phyloP scores from a whole-genome alignment of 164 flowering plant genomes.

The Berberis thunbergii region DNA sequence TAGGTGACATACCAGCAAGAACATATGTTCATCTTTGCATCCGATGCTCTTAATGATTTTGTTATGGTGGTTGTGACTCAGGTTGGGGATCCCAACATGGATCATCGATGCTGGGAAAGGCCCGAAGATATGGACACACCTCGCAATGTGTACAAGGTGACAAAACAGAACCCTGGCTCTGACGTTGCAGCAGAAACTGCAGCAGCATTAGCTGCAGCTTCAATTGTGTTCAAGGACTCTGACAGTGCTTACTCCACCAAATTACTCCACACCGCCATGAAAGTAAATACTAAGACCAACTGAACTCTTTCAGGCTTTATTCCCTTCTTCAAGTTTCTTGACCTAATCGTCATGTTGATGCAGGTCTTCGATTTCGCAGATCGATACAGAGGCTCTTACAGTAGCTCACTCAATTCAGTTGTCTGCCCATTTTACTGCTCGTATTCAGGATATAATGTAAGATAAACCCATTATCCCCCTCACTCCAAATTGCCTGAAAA shows the following conservation, averaged over 20 bases:
- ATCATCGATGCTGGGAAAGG: conserved; percentile 90
- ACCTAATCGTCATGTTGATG: not conserved
- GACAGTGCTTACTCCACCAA: conserved; percentile 66
- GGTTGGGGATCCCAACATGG: conserved; percentile 83
- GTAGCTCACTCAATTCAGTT: conserved; percentile 59
- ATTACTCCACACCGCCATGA: conserved; percentile 52
- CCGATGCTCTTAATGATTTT: not conserved
- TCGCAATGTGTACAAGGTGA: conserved; percentile 64
- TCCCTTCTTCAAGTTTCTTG: not conserved
- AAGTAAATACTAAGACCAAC: conserved; percentile 24
- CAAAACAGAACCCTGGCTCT: conserved; percentile 72
- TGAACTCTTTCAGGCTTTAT: not conserved
- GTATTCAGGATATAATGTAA: conserved; percentile 86
- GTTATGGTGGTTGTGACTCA: conserved; percentile 15
- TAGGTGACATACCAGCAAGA: too few species aligned
- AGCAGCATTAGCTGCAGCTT: conserved; percentile 90
- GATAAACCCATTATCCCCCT: not conserved
- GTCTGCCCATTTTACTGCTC: conserved; percentile 98
- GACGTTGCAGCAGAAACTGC: conserved; percentile 98
- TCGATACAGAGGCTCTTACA: conserved; percentile 73
- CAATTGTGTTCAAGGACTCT: conserved; percentile 63
- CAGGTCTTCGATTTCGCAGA: conserved; percentile 89
- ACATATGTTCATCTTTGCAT: not conserved
- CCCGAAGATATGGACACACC: conserved; percentile 98
- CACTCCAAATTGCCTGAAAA: not conserved